Conservation (phyloP, 1,139 yeast genomes). For the Pichia sp. region DNA sequence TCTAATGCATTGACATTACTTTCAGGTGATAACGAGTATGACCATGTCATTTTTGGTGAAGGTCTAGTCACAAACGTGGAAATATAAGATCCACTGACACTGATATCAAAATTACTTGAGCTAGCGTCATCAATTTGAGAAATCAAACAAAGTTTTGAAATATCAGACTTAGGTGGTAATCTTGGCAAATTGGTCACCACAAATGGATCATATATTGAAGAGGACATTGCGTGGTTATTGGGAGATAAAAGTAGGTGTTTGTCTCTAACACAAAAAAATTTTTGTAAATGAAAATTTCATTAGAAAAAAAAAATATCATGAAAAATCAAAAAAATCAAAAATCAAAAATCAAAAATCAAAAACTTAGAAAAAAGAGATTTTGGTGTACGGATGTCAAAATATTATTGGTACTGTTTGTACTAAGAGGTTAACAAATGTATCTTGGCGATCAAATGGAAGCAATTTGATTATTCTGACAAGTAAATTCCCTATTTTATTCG, state of each 20-base stretch:
- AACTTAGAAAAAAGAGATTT: too few relatives aligned
- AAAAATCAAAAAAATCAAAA: neutral
- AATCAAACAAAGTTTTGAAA: constrained; percentile 17
- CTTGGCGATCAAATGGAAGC: too few relatives aligned
- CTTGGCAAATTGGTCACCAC: constrained; percentile 26
- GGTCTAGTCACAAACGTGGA: constrained; percentile 69
- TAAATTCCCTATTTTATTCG: too few relatives aligned
- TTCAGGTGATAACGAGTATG: constrained; percentile 61
- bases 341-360: neutral
- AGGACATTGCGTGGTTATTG: constrained; percentile 11
- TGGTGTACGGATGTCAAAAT: too few relatives aligned
- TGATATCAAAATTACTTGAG: constrained; percentile 37
- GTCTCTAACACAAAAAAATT: neutral
- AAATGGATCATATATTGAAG: constrained; percentile 23
- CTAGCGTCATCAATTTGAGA: constrained; percentile 18
- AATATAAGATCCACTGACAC: constrained; percentile 70
- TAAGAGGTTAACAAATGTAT: too few relatives aligned
- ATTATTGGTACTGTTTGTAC: too few relatives aligned
- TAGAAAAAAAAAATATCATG: neutral
- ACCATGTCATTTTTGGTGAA: constrained; percentile 72
- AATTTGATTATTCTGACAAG: too few relatives aligned
- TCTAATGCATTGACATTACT: constrained; percentile 32
- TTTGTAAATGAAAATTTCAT: neutral
- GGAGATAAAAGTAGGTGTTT: neutral
- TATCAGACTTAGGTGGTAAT: constrained; percentile 18